phyloP scores from a whole-genome alignment of 805 yeast species.

The Candida piceae region DNA sequence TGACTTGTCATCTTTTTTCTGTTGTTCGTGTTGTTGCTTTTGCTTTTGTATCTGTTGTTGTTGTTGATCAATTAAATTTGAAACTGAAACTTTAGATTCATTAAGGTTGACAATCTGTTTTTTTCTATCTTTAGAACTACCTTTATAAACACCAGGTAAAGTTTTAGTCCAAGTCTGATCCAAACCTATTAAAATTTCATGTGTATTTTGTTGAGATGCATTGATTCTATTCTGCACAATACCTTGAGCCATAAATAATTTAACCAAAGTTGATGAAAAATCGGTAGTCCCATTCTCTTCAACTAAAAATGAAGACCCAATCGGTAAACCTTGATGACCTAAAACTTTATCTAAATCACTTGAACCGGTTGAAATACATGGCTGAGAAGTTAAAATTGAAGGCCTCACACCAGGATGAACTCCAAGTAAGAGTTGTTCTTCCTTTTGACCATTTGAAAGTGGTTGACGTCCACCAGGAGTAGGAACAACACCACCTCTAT shows the following conservation, averaged over 20 bases:
- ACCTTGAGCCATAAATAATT: constrained; percentile 76
- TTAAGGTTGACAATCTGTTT: constrained; percentile 51
- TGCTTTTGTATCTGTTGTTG: constrained; percentile 13
- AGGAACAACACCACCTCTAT: too few species aligned
- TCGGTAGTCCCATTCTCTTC: constrained; percentile 90
- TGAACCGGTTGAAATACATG: constrained; percentile 77
- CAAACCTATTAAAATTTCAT: constrained; percentile 59
- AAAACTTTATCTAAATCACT: constrained; percentile 68
- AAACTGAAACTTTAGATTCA: constrained; percentile 62
- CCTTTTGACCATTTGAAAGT: background rate
- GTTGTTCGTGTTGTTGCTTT: constrained; percentile 8
- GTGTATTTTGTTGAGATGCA: constrained; percentile 41
- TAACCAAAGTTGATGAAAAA: constrained; percentile 64
- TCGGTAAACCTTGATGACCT: constrained; percentile 80
- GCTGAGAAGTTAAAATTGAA: constrained; percentile 68
- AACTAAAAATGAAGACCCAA: constrained; percentile 63
- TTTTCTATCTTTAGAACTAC: constrained; percentile 61
- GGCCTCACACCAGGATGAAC: constrained; percentile 65
- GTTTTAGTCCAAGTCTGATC: constrained; percentile 58
- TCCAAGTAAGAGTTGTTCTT: constrained; percentile 2
- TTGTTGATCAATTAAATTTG: constrained; percentile 47
- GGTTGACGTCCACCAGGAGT: too few species aligned
- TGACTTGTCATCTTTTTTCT: constrained; percentile 9
- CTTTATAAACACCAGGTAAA: constrained; percentile 73
- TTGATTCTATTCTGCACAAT: constrained; percentile 54